Percentiles rank a stretch among this genome's conserved stretches.
Conservation (phyloP, 768 basidiomycete genomes). For the Neoboletus subvelutipes region DNA sequence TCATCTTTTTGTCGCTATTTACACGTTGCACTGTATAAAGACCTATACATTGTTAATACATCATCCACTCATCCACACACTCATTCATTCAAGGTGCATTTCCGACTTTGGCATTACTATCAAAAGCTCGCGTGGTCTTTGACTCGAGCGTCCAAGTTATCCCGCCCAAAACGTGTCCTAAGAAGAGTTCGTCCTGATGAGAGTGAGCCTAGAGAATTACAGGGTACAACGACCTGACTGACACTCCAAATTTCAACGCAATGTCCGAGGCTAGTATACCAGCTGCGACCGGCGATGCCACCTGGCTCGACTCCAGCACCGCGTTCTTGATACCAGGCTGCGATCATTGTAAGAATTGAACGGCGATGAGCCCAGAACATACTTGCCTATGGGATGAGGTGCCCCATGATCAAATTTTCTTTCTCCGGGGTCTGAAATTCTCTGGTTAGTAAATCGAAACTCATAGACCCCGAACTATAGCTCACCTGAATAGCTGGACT, state of each 20-base stretch:
- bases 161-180: conserved; percentile 72
- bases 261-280: conserved; percentile 83
- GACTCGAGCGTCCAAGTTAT: conserved; percentile 71
- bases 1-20: conserved; percentile 24
- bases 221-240: conserved; percentile 16
- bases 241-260: conserved; percentile 77
- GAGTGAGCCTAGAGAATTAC: background rate
- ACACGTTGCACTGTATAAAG: conserved; percentile 30
- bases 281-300: conserved; percentile 65
- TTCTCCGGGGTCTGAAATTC: conserved; percentile 23
- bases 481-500: conserved; percentile 59
- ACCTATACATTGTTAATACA: conserved; percentile 24
- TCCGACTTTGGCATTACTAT: conserved; percentile 60
- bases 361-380: background rate
- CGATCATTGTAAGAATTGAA: conserved; percentile 1
- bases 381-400: conserved; percentile 75
- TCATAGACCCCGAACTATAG: conserved; percentile 1
- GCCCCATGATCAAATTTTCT: conserved; percentile 61
- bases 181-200: conserved; percentile 61
- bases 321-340: conserved; percentile 83
- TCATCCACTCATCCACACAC: conserved; percentile 2
- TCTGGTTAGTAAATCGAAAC: background rate
- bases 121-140: conserved; percentile 69
- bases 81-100: conserved; percentile 28
- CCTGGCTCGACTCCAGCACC: conserved; percentile 61